These are phyloP conservation scores for Chalaropsis thielavioides DNA, from an alignment of 2,329 filamentous ascomycete genomes.

Conservation along the genomic window DNA sequence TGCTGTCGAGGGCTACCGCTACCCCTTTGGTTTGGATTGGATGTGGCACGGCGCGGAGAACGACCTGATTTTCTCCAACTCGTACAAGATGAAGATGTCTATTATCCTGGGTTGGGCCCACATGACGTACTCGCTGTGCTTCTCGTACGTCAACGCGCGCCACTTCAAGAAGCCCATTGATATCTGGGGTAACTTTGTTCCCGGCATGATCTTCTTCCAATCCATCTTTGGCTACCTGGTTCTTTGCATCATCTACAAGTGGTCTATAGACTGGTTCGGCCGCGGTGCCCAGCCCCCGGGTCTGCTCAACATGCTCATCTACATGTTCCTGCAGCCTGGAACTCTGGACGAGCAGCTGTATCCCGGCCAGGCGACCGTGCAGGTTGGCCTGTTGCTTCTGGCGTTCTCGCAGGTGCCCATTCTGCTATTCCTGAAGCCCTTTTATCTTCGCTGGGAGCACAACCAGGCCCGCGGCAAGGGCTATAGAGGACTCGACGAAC, in stretches of 20 bases:
- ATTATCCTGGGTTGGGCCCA: conserved; percentile 94
- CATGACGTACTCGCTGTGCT: conserved; percentile 96
- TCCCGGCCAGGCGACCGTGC: conserved; percentile 57
- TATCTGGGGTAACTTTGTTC: conserved; percentile 93
- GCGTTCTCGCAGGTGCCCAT: conserved; percentile 80
- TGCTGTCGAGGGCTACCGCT: conserved; percentile 64
- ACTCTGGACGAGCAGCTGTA: conserved; percentile 62
- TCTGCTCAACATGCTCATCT: conserved; percentile 96
- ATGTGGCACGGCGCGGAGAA: conserved; percentile 96
- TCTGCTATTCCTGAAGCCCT: conserved; percentile 84
- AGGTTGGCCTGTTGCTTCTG: conserved; percentile 64
- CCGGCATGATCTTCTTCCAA: conserved; percentile 99
- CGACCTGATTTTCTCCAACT: conserved; percentile 89
- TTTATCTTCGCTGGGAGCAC: conserved; percentile 88
- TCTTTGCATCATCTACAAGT: conserved; percentile 91
- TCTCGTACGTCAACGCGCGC: conserved; percentile 81
- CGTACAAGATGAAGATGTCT: conserved; percentile 99
- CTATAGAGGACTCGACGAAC: conserved; percentile 87
- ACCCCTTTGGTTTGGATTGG: conserved; percentile 91
- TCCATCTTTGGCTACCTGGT: conserved; percentile 95
- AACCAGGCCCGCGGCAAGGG: conserved; percentile 76
- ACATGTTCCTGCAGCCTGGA: conserved; percentile 93
- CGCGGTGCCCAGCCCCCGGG: conserved; percentile 59
- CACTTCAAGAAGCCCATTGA: conserved; percentile 94
- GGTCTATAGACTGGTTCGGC: conserved; percentile 70